Conservation (phyloP, 805 yeast species). For the Yarrowia sp. region DNA sequence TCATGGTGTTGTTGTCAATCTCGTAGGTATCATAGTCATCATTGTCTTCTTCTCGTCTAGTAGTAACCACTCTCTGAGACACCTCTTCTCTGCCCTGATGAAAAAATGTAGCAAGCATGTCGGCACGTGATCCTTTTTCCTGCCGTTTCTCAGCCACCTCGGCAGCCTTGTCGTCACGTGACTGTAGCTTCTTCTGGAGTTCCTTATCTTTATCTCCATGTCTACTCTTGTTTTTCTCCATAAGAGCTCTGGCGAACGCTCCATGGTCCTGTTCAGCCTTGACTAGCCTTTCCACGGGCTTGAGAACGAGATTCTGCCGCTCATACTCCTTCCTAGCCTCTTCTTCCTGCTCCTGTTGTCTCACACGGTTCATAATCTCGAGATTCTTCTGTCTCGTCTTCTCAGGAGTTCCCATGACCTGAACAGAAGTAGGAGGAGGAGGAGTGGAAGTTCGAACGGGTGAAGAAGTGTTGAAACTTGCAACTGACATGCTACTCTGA, state of each 20-base stretch:
- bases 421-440: constrained; percentile 1
- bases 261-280: constrained; percentile 4
- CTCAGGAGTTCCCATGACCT: constrained; percentile 5
- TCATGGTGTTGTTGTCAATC: neutral
- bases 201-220: neutral
- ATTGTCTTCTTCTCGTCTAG: neutral
- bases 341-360: neutral
- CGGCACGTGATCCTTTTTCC: neutral
- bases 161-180: no score
- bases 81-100: neutral
- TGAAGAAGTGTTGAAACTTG: no score
- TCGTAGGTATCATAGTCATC: neutral
- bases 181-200: neutral
- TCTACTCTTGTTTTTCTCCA: neutral
- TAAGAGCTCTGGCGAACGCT: neutral
- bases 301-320: neutral
- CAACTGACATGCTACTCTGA: no score
- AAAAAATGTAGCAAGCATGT: neutral
- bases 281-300: neutral
- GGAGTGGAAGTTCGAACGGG: neutral
- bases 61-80: no score
- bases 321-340: neutral
- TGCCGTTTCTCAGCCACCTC: no score
- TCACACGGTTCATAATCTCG: neutral
- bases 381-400: neutral